Evolutionary conservation across 139 green algal species (phyloP), one percentile per base, ranked within the genome.

Genomic region (Raphidocelis subcapitata): DNA sequence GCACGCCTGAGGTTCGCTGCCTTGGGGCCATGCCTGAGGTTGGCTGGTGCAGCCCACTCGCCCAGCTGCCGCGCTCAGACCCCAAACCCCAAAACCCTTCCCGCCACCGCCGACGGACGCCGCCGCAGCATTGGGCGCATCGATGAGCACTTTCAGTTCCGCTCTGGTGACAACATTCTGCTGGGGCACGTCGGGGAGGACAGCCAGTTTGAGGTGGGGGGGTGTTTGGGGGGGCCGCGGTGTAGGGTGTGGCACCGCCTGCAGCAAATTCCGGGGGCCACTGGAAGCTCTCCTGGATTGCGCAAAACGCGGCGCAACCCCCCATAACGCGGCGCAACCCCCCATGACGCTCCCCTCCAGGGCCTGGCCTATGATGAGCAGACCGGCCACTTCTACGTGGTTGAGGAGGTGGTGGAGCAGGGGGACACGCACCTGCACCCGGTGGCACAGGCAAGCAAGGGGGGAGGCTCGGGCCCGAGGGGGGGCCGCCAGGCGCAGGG

Each of bases 181-280:
- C 56, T 73, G 14, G 74, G 74, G 3, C 65, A 72, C 8, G 5
- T 31, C 14, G 74, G 74, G 21, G 46, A 62, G 15, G 74, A 81
- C 31, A 71, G 66, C 47, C 62, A 73, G 49, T 81, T 75, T 66
- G 74, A 81, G 51, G 73, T 72, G 60, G 23, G 51, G 10, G n/a
- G n/a, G n/a, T n/a, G n/a, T n/a, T n/a, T n/a, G n/a, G n/a, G n/a
- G n/a, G n/a, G n/a, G n/a, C n/a, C n/a, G n/a, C 15, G 33, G n/a
- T 65, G n/a, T 57, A 57, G 49, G 49, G 18, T 57, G 49, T 18
- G 18, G 20, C 18, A 57, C 49, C 49, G 20, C 20, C 18, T 57
- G 20, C 49, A 57, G 49, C 49, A n/a, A 20, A 16, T 57, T 57
- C 49, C 49, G 49, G 49, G 49, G 18, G 49, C 49, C 49, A 16